Evolutionary conservation across 352 stramenopile genomes (phyloP).

Genomic region (Phytopythium ostracodes): DNA sequence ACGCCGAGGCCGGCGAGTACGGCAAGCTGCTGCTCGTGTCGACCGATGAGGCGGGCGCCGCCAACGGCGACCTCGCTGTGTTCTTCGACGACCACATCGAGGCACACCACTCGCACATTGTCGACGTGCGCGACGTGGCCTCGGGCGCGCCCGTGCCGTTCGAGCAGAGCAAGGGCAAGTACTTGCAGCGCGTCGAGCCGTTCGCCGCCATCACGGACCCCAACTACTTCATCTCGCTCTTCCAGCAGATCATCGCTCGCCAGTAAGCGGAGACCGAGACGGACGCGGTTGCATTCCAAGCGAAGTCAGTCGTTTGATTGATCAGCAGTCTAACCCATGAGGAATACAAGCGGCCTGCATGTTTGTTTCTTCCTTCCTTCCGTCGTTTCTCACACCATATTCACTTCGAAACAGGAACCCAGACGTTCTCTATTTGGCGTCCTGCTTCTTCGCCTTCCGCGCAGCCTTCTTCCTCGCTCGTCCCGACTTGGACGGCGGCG

Average conservation of each 20-base stretch:
- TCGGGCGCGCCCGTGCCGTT: conserved; percentile 56
- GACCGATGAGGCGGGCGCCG: background rate
- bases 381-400: too few relatives aligned
- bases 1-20: conserved; percentile 71
- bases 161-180: conserved; percentile 38
- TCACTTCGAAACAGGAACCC: background rate
- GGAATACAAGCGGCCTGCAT: too few relatives aligned
- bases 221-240: conserved; percentile 67
- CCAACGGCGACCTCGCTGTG: conserved; percentile 16
- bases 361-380: too few relatives aligned
- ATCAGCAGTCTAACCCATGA: background rate
- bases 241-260: conserved; percentile 25
- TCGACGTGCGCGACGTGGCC: conserved; percentile 60
- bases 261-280: background rate
- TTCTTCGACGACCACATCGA: conserved; percentile 87
- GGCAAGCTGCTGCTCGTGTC: conserved; percentile 72
- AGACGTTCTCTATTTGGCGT: background rate
- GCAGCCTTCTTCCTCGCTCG: background rate
- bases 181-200: conserved; percentile 72
- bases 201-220: conserved; percentile 76
- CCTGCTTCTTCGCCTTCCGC: conserved; percentile 4
- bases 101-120: conserved; percentile 67
- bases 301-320: background rate
- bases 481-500: background rate
- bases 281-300: background rate